Evolutionary conservation across 768 basidiomycete species (phyloP).

Genomic region (Lactarius hengduanensis): DNA sequence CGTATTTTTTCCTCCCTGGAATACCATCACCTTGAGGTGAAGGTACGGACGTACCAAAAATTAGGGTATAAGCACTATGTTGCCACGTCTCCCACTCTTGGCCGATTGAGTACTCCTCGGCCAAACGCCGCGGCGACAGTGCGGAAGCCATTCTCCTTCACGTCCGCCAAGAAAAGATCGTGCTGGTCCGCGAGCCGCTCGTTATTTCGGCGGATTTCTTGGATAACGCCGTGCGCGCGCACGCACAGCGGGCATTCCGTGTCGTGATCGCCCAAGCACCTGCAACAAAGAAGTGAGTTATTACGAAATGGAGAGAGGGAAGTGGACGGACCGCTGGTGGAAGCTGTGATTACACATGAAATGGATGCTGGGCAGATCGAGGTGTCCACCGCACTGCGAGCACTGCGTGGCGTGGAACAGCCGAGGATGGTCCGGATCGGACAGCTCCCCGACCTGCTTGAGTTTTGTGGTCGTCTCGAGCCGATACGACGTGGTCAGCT

Average conservation of each 20-base stretch:
- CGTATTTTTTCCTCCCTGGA: neutral
- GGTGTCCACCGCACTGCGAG: conserved; percentile 81
- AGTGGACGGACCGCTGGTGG: conserved; percentile 72
- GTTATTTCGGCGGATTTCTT: conserved; percentile 87
- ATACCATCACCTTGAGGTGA: neutral
- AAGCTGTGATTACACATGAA: conserved; percentile 99
- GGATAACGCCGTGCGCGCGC: conserved; percentile 81
- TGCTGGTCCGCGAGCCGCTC: conserved; percentile 80
- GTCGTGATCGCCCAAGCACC: conserved; percentile 87
- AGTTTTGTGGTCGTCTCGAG: conserved; percentile 78
- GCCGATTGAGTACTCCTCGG: conserved; percentile 53
- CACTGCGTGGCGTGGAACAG: conserved; percentile 96
- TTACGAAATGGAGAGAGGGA: neutral
- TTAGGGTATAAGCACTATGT: conserved; percentile 2
- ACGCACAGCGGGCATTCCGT: conserved; percentile 89
- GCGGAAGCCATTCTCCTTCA: conserved; percentile 65
- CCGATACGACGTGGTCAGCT: conserved; percentile 85
- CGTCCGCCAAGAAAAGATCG: conserved; percentile 74
- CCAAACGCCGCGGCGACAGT: conserved; percentile 71
- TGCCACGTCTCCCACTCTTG: conserved; percentile 28
- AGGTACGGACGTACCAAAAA: neutral
- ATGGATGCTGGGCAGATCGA: conserved; percentile 91
- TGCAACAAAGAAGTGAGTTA: conserved; percentile 34
- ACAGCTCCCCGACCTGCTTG: conserved; percentile 77
- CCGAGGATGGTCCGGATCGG: conserved; percentile 72